Conservation (phyloP, 2,329 filamentous ascomycete species). For the Cercospora sp. region DNA sequence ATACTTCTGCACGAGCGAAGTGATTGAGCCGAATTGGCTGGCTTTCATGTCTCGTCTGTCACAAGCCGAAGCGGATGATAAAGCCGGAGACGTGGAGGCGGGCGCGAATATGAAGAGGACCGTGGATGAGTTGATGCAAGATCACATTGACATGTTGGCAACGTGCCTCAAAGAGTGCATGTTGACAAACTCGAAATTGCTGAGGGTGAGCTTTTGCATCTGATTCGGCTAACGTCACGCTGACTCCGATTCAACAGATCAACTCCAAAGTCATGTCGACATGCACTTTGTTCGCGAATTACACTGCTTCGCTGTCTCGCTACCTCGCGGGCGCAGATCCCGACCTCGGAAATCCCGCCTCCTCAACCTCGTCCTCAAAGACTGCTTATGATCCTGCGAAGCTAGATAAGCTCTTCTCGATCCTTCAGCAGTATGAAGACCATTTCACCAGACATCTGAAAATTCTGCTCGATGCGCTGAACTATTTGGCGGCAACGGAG, state of each 20-base stretch:
- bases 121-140: slow-evolving; percentile 97
- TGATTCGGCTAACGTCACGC: background rate
- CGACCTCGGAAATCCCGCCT: slow-evolving; percentile 60
- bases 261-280: slow-evolving; percentile 97
- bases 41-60: slow-evolving; percentile 85
- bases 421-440: slow-evolving; percentile 85
- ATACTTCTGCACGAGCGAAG: slow-evolving; percentile 95
- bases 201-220: slow-evolving; percentile 64
- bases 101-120: slow-evolving; percentile 59
- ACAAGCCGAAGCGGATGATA: slow-evolving; percentile 50
- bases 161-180: slow-evolving; percentile 99
- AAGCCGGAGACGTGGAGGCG: slow-evolving; percentile 43
- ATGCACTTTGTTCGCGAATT: slow-evolving; percentile 89
- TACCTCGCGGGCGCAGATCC: slow-evolving; percentile 82
- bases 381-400: slow-evolving; percentile 53
- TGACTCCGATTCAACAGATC: slow-evolving; percentile 59
- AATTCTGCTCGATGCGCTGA: slow-evolving; percentile 89
- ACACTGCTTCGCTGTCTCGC: slow-evolving; percentile 81
- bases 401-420: slow-evolving; percentile 78
- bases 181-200: slow-evolving; percentile 92
- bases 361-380: slow-evolving; percentile 36
- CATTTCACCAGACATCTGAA: slow-evolving; percentile 91
- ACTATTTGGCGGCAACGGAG: slow-evolving; percentile 96
- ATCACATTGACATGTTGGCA: slow-evolving; percentile 96
- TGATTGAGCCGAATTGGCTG: slow-evolving; percentile 97